These are phyloP conservation scores for Stagonosporopsis rhizophila DNA, from an alignment of 2,329 filamentous ascomycete genomes.

Conservation along the genomic window DNA sequence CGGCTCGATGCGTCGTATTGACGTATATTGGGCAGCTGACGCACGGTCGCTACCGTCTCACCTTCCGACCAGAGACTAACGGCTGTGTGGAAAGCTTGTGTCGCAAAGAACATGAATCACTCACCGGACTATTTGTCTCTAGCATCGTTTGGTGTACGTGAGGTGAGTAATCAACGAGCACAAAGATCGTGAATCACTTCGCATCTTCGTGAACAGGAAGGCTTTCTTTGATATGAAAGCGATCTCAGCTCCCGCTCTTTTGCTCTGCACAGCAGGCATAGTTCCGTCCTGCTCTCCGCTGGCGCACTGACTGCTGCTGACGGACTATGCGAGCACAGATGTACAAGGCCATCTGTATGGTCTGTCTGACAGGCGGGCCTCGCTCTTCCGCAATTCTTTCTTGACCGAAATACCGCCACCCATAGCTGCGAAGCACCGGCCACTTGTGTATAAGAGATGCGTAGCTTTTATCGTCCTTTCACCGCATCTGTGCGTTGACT, in stretches of 20 bases:
- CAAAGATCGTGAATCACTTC: background rate
- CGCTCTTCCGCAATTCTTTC: background rate
- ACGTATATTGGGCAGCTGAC: conserved; percentile 12
- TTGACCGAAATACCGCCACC: background rate
- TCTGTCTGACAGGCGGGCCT: background rate
- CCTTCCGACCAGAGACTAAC: conserved; percentile 9
- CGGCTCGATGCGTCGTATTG: conserved; percentile 10
- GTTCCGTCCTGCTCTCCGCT: conserved; percentile 5
- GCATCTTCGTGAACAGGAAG: background rate
- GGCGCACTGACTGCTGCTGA: background rate
- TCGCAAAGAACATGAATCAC: conserved; percentile 4
- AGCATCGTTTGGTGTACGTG: background rate
- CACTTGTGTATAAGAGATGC: background rate
- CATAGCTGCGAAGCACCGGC: conserved; percentile 2
- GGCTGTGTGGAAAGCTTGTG: conserved; percentile 17
- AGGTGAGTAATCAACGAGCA: background rate
- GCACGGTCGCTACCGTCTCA: conserved; percentile 3
- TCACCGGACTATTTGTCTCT: conserved; percentile 10
- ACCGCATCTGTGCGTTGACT: background rate
- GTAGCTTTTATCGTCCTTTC: conserved; percentile 2
- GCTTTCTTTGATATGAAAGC: background rate
- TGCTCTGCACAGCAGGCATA: background rate
- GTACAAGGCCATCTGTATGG: background rate
- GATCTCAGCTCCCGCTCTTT: background rate
- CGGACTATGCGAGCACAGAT: background rate